Base-by-base conservation (phyloP, 768 basidiomycete species). In the Lentinula guzmanii region DNA sequence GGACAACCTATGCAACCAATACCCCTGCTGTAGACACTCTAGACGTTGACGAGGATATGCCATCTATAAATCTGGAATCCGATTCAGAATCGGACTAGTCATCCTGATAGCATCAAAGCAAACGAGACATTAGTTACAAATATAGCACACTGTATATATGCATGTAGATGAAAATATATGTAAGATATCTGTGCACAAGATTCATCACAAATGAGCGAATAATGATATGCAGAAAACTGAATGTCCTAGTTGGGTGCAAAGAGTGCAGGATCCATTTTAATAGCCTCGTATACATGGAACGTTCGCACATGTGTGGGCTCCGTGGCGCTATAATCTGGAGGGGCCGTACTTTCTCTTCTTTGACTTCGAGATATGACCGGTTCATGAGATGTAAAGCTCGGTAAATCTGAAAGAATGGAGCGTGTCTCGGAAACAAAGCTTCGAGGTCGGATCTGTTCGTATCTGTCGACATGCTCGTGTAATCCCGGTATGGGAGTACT, bases 1-100 rank as follows among this genome's bases (percentile, higher is more conserved):
- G 42, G 34, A 5, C 33, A 39, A 50, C 18, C 18, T 9, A 43
- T 6, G n/a, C 16, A n/a, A 15, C 16, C 8, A 21, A 39, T 18
- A 10, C 28, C 15, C 10, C 39, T 10, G 13, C 51, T 52, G 42
- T n/a, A 28, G 48, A 60, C 13, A 15, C 11, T 31, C 11, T 51
- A 3, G 87, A 90, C 13, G 81, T 81, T n/a, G 87, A 90, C 64
- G 86, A 87, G 63, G 83, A 84, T 51, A 86, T 95, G 77, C 92
- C 92, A 2, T 68, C 77, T 10, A 92, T 95, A 41, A 82, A 93
- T 69, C 75, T 91, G 77, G 85, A 80, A 43, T 93, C 91, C 1
- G 91, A 93, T 71, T 89, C 90, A 4, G 92, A 93, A 45, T 75
- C 75, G 35, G 82, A 82, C 6, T 37, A 56, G 10, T 31, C 7